Percentiles rank a stretch among this genome's conserved stretches.
phyloP scores from a whole-genome alignment of 2,329 filamentous ascomycete species.

The Aureobasidium sp. region DNA sequence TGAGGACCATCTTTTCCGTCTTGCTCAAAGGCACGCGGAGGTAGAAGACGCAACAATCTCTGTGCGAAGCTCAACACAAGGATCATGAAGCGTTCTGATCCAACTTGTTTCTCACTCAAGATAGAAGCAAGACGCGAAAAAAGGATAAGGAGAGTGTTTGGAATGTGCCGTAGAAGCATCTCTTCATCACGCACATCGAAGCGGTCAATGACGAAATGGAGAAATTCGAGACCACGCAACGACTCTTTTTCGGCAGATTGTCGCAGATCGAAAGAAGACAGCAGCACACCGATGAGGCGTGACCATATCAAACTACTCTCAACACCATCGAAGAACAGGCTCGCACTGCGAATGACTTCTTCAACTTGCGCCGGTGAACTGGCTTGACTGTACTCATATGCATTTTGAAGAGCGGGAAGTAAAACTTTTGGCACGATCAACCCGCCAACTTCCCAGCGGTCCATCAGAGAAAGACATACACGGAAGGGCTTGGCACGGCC shows the following conservation, averaged over 20 bases:
- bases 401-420: constrained; percentile 72
- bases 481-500: constrained; percentile 80
- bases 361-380: constrained; percentile 64
- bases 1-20: neutral
- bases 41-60: constrained; percentile 20
- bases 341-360: constrained; percentile 87
- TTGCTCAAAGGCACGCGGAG: constrained; percentile 17
- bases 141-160: constrained; percentile 58
- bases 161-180: constrained; percentile 82
- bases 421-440: constrained; percentile 84
- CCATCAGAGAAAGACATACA: constrained; percentile 92
- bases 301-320: constrained; percentile 85
- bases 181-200: constrained; percentile 96
- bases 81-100: constrained; percentile 17
- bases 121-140: constrained; percentile 34
- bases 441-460: constrained; percentile 93
- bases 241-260: constrained; percentile 52
- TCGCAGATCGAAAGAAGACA: constrained; percentile 27
- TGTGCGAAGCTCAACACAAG: constrained; percentile 15
- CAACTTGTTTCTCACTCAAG: neutral
- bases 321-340: constrained; percentile 93
- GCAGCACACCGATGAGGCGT: constrained; percentile 21
- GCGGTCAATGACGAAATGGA: constrained; percentile 72
- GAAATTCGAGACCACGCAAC: constrained; percentile 57
- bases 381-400: constrained; percentile 62